These are phyloP conservation scores for Paramecium sexaurelia DNA, from an alignment of 73 alveolate genomes.

Conservation along the genomic window DNA sequence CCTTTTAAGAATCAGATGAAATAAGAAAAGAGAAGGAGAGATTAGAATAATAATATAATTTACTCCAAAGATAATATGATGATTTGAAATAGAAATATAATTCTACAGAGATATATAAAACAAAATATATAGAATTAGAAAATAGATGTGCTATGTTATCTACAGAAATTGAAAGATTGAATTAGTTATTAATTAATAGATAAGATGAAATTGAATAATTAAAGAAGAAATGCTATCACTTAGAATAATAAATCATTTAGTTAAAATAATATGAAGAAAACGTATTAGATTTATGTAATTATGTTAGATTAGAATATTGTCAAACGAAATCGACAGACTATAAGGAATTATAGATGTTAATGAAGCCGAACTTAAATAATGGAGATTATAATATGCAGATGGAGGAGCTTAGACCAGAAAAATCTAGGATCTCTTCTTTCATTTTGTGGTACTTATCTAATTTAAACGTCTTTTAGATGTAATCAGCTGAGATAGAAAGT, in stretches of 20 bases:
- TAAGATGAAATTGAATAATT: constrained; percentile 35
- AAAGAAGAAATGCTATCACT: not conserved
- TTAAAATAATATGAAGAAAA: constrained; percentile 56
- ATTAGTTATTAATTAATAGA: not conserved
- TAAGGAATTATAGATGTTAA: constrained; percentile 20
- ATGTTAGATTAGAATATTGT: not conserved
- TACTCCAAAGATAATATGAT: constrained; percentile 1
- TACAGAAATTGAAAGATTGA: constrained; percentile 30
- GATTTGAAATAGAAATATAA: not conserved
- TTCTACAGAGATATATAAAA: not conserved
- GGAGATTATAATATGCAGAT: constrained; percentile 57
- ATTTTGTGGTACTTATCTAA: not conserved
- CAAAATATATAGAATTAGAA: constrained; percentile 44
- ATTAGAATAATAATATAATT: not conserved
- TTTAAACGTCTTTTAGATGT: not conserved
- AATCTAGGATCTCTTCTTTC: not conserved
- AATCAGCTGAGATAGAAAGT: constrained; percentile 51
- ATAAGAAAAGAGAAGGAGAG: not conserved
- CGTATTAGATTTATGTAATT: not conserved
- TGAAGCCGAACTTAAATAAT: constrained; percentile 13
- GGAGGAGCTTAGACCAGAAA: constrained; percentile 21
- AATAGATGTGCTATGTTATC: constrained; percentile 60
- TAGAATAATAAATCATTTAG: not conserved
- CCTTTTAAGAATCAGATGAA: not conserved
- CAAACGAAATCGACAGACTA: constrained; percentile 49